Conservation (phyloP, 257 asterid genomes). For the Euphrasia confusa region DNA sequence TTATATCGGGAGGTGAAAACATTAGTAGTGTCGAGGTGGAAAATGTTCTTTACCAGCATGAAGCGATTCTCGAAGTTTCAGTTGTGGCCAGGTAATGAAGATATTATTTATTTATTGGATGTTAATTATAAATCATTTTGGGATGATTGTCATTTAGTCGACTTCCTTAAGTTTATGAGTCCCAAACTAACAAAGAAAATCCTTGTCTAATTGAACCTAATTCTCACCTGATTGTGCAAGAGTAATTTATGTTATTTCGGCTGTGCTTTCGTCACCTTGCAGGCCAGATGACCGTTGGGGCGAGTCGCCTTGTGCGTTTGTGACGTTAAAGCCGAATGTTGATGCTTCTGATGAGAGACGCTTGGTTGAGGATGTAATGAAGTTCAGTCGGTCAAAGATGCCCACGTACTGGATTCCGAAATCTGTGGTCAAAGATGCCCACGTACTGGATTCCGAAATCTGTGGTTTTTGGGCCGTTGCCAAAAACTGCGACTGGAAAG, state of each 20-base stretch:
- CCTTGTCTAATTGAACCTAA: no score
- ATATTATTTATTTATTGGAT: no score
- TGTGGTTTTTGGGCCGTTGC: conserved; percentile 61
- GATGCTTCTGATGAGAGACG: conserved; percentile 31
- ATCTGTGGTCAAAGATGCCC: conserved; percentile 63
- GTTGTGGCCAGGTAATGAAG: conserved; percentile 38
- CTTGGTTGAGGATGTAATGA: conserved; percentile 50
- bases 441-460: conserved; percentile 61
- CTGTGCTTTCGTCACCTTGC: no score
- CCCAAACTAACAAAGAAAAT: no score
- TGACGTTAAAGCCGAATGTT: conserved; percentile 42
- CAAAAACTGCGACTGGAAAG: conserved; percentile 78
- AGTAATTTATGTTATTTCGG: no score
- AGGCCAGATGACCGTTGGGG: conserved; percentile 78
- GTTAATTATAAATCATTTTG: no score
- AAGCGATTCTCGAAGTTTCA: conserved; percentile 56
- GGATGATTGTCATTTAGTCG: no score
- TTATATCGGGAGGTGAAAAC: conserved; percentile 76
- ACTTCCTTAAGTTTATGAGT: no score
- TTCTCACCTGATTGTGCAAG: no score
- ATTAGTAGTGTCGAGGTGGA: conserved; percentile 78
- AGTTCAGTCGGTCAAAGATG: conserved; percentile 55
- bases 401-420: conserved; percentile 62
- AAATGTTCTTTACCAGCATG: conserved; percentile 53
- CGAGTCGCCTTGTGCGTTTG: conserved; percentile 80